phyloP scores from a whole-genome alignment of 2,329 filamentous ascomycete genomes.

The Colletotrichum shisoi region DNA sequence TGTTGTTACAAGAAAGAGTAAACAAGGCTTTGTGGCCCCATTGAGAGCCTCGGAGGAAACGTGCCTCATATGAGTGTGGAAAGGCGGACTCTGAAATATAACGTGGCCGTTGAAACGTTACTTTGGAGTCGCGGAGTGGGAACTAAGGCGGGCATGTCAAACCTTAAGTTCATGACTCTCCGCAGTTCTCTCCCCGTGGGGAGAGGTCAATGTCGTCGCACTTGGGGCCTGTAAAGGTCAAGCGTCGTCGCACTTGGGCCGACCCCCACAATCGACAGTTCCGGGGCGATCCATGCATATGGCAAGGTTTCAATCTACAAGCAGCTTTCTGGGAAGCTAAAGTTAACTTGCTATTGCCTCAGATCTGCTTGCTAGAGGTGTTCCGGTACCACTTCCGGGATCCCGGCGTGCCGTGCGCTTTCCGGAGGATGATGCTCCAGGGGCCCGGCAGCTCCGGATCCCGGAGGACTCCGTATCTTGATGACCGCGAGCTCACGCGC shows the following conservation, averaged over 20 bases:
- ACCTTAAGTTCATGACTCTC: conserved; percentile 25
- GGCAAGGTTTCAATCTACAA: not conserved
- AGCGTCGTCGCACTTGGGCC: not conserved
- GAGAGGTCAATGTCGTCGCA: conserved; percentile 7
- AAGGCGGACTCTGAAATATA: not conserved
- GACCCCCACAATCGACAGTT: not conserved
- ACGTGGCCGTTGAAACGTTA: conserved; percentile 17
- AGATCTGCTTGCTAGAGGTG: not conserved
- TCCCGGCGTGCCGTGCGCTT: not conserved
- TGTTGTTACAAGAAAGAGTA: not conserved
- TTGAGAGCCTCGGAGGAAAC: not conserved
- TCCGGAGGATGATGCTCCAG: not conserved
- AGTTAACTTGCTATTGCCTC: not conserved
- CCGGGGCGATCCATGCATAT: not conserved
- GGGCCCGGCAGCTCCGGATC: not conserved
- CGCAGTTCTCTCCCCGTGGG: conserved; percentile 27
- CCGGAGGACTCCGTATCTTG: too few species aligned
- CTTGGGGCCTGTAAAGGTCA: too few species aligned
- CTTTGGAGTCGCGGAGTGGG: not conserved
- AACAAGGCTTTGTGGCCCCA: too few species aligned
- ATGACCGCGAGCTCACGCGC: not conserved
- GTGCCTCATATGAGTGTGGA: conserved; percentile 11
- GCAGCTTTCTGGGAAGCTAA: not conserved
- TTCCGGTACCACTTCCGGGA: not conserved
- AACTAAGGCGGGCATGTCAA: conserved; percentile 4